Base-by-base conservation (phyloP, 1,139 yeast genomes). In the Entelexis sorbosivorans region DNA sequence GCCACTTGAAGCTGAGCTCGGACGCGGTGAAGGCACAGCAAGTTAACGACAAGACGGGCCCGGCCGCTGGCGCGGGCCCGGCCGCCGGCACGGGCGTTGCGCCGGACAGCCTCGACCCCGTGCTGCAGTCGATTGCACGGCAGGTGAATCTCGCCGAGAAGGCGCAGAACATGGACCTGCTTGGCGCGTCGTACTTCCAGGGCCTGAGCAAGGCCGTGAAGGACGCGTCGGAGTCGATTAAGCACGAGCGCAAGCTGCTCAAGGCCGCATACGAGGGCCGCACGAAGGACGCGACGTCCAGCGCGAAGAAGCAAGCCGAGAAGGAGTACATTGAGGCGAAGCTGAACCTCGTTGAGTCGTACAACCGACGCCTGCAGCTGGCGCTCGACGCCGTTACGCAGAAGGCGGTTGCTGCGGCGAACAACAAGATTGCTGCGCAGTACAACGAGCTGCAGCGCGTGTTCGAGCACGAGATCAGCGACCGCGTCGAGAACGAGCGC, bases 401-500 rank as follows among this genome's bases (percentile, higher is more conserved):
- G 59, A 78, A 81, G n/a, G 74, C 87, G 52, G 70, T 79, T 44
- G 75, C 80, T 52, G 85, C 87, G 56, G 89, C 91, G 42, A 81
- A 80, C 56, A 91, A 88, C 66, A 83, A 83, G 55, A 76, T 89
- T 38, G 72, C 81, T 28, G 74, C 84, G 65, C 79, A 83, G 53
- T 79, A 87, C 62, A 72, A 82, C 54, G 82, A 79, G 59, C 83
- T 84, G 61, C 79, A 88, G 54, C 76, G 80, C 60, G 79, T 80
- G 62, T 82, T 87, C 66, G 81, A 83, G 58, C 71, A 75, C 56
- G 73, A 81, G 56, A 72, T 91, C 52, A 68, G 75, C 48, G 76
- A 78, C 46, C 78, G 76, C 57, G 76, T 93, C 49, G 94, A 87
- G 60, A 63, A 70, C 32, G 98, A 91, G 72, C 82, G 97, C 67